A percentile compares a stretch with the other conserved stretches of the same genome.
Evolutionary conservation across 192 early-diverging fungal genomes (phyloP).

Genomic region (Coemansia sp.): DNA sequence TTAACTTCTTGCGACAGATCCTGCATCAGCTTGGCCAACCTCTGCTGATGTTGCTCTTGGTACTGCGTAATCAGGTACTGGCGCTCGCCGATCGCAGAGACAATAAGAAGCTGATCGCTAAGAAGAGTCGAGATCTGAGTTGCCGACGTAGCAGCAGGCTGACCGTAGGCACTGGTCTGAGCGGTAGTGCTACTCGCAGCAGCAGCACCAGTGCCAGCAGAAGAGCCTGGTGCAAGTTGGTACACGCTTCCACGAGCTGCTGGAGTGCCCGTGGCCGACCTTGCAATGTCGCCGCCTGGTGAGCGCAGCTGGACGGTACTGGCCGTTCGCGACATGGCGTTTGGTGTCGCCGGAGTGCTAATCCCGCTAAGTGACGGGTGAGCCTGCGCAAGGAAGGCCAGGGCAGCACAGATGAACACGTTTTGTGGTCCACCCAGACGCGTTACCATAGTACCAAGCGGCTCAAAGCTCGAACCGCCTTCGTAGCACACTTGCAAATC

Average conservation of each 20-base stretch:
- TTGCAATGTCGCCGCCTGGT: background rate
- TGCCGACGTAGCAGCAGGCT: constrained; percentile 25
- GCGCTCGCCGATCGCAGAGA: constrained; percentile 32
- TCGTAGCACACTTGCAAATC: constrained; percentile 81
- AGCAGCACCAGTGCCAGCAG: background rate
- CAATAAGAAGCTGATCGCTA: constrained; percentile 37
- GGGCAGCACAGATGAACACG: constrained; percentile 64
- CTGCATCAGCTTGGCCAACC: constrained; percentile 39
- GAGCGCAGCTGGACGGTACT: constrained; percentile 17
- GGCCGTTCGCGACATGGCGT: constrained; percentile 25
- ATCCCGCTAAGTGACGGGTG: constrained; percentile 12
- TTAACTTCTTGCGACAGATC: constrained; percentile 45
- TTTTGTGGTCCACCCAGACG: constrained; percentile 66
- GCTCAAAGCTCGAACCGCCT: constrained; percentile 77
- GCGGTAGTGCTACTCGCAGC: background rate
- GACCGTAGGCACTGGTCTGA: constrained; percentile 4
- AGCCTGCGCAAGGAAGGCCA: constrained; percentile 17
- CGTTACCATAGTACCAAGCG: constrained; percentile 66
- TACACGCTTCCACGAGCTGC: constrained; percentile 7
- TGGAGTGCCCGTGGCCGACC: background rate
- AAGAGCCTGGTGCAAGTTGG: background rate
- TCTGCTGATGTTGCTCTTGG: constrained; percentile 43
- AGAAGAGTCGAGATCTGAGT: constrained; percentile 37
- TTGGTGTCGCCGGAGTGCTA: constrained; percentile 33
- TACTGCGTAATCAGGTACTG: constrained; percentile 25